These are phyloP conservation scores for Isabelozyma heimii DNA, from an alignment of 805 yeast genomes.

Conservation along the genomic window DNA sequence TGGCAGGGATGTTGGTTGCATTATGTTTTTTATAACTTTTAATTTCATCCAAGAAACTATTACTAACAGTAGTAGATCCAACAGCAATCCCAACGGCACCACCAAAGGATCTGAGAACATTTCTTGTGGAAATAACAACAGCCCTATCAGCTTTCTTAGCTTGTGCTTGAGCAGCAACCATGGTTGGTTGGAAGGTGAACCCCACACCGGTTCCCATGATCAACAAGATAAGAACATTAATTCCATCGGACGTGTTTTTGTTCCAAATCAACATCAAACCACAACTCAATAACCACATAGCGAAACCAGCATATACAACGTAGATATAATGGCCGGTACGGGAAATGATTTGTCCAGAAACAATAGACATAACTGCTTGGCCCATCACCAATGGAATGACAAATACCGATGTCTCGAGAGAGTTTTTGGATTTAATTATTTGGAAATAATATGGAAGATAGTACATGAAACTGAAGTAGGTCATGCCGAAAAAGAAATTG, in stretches of 20 bases:
- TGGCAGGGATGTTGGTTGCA: constrained; percentile 7
- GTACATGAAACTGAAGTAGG: constrained; percentile 45
- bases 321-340: constrained; percentile 40
- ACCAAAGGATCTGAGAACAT: constrained; percentile 56
- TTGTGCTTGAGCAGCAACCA: constrained; percentile 56
- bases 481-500: constrained; percentile 48
- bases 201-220: constrained; percentile 40
- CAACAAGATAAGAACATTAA: constrained; percentile 9
- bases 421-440: constrained; percentile 35
- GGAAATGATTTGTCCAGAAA: constrained; percentile 47
- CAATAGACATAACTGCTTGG: constrained; percentile 41
- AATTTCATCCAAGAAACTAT: constrained; percentile 26
- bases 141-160: constrained; percentile 52
- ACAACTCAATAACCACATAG: constrained; percentile 40
- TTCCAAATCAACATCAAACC: constrained; percentile 34
- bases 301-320: constrained; percentile 40
- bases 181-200: constrained; percentile 51
- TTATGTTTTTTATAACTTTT: constrained; percentile 6
- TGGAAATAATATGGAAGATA: constrained; percentile 33
- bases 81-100: constrained; percentile 61
- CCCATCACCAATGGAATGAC: constrained; percentile 43
- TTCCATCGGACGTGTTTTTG: constrained; percentile 27
- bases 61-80: constrained; percentile 36
- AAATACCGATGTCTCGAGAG: constrained; percentile 40
- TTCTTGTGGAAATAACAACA: constrained; percentile 55